Evolutionary conservation across 306 rosid species (phyloP).

Genomic region (Crotalaria pallida): DNA sequence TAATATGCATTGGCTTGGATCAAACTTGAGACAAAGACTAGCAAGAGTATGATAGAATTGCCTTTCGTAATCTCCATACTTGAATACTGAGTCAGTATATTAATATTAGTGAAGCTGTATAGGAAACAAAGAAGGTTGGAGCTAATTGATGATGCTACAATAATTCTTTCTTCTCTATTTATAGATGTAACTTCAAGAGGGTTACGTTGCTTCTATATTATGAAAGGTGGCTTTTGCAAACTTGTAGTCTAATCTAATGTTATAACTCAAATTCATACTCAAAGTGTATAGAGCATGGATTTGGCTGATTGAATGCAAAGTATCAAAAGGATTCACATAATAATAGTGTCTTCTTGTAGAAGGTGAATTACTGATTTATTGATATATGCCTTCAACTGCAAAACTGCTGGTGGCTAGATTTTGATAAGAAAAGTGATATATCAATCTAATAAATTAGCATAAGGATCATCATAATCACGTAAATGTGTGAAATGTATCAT

Average conservation of each 20-base stretch:
- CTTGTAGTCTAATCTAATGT: conserved; percentile 17
- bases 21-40: conserved; percentile 7
- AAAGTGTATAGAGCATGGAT: conserved; percentile 22
- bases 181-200: neutral
- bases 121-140: neutral
- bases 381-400: conserved; percentile 34
- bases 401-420: neutral
- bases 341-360: neutral
- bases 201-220: conserved; percentile 19
- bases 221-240: conserved; percentile 17
- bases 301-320: neutral
- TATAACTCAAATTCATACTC: neutral
- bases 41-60: neutral
- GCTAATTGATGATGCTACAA: neutral
- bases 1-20: conserved; percentile 24
- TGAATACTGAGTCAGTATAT: too few relatives aligned
- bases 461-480: too few relatives aligned
- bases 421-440: neutral
- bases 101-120: neutral
- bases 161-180: neutral
- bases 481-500: too few relatives aligned
- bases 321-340: neutral
- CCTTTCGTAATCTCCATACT: conserved; percentile 14
- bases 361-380: neutral
- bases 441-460: too few relatives aligned